These are phyloP conservation scores for Gypsophila paniculata DNA, from an alignment of 179 eudicot genomes.

Conservation along the genomic window DNA sequence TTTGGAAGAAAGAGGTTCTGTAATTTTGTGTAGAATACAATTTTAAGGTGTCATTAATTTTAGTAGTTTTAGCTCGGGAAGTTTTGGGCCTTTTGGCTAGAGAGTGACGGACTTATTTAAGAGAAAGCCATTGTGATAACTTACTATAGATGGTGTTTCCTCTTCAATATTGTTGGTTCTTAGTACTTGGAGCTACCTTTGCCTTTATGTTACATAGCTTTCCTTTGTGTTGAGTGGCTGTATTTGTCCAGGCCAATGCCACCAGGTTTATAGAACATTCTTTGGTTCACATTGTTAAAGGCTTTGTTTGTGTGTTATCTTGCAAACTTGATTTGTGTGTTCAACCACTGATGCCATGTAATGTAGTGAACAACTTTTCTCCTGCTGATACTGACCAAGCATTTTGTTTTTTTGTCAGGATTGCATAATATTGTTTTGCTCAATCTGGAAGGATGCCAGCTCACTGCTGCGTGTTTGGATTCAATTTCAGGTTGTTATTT, in stretches of 20 bases:
- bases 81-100: not conserved
- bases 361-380: not conserved
- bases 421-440: slow-evolving; percentile 43
- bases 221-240: not conserved
- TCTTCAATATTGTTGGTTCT: not conserved
- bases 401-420: slow-evolving; percentile 30
- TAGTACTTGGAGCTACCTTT: not conserved
- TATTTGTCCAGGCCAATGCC: not conserved
- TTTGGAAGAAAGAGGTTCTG: not conserved
- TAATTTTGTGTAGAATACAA: not conserved
- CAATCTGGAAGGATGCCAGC: slow-evolving; percentile 50
- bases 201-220: not conserved
- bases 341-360: not conserved
- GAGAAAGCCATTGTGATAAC: not conserved
- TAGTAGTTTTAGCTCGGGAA: not conserved
- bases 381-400: slow-evolving; percentile 6
- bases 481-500: slow-evolving; percentile 52
- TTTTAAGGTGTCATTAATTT: not conserved
- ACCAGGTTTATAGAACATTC: not conserved
- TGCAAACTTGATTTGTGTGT: not conserved
- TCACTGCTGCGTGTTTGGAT: slow-evolving; percentile 44
- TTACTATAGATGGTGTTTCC: not conserved
- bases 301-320: not conserved
- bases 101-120: not conserved
- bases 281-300: not conserved